Base-by-base conservation (phyloP, 129 eudicot genomes). In the Escallonia rubra region DNA sequence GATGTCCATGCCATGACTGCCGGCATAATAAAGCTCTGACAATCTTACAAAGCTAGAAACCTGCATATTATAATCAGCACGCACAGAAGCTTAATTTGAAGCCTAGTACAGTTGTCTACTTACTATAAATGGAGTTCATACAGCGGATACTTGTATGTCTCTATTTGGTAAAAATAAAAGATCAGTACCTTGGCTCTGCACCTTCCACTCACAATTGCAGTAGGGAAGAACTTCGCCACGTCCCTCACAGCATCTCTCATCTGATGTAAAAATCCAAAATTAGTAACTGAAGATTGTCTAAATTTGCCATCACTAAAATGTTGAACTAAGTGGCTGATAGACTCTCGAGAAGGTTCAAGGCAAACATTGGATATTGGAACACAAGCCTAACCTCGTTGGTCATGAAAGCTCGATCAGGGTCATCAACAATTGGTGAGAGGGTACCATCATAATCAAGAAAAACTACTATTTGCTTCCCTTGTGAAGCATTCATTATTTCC, bases 1-100 rank as follows among this genome's bases (percentile, higher is more conserved):
- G 65, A 93, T 93, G 85, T 93, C 99, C 99, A 93, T 93, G 0
- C 99, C 99, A 74, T 93, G 99, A 66, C 99, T 93, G 11, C 99
- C 99, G 1, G 99, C 99, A 59, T 93, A 93, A 47, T 89, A 93
- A 40, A 93, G 82, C 74, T 93, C 95, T 3, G 90, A 72, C 67
- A 93, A 61, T 72, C 80, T 78, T 40, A 93, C 96, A 65, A 89
- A 93, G 55, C 59, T 86, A 61, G 82, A 78, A 4, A 93, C 98
- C 97, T 91, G 66, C 42, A 50, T 50, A 48, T 67, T 42, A 60
- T 6, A 16, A 56, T 52, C 14, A 69, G 13, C 2, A 47, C 8
- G 38, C 16, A 53, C 0, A n/a, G 1, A 53, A 13, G 7, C 5
- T 3, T 10, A 53, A 6, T 9, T 46, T 46, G 8, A 46, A 46